Evolutionary conservation across 768 basidiomycete genomes (phyloP).

Genomic region (Agaricus subrufescens): DNA sequence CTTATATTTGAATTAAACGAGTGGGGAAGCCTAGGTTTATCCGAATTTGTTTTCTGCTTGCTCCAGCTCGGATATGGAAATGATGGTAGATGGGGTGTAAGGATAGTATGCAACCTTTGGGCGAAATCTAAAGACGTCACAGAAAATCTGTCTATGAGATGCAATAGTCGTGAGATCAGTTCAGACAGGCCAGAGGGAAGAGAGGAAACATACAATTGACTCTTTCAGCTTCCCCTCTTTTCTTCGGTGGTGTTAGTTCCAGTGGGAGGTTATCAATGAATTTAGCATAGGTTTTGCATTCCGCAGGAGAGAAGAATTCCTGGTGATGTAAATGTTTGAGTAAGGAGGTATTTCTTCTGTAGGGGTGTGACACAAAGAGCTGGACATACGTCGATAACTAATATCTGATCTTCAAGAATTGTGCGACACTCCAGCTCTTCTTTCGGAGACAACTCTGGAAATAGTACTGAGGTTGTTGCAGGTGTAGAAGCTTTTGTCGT

Average conservation of each 20-base stretch:
- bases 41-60: slow-evolving; percentile 17
- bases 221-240: slow-evolving; percentile 66
- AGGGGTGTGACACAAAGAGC: background rate
- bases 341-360: background rate
- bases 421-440: slow-evolving; percentile 37
- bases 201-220: slow-evolving; percentile 53
- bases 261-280: slow-evolving; percentile 58
- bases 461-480: slow-evolving; percentile 18
- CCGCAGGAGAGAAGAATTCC: slow-evolving; percentile 52
- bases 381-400: slow-evolving; percentile 50
- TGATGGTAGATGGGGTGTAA: slow-evolving; percentile 55
- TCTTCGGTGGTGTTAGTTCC: slow-evolving; percentile 66
- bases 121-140: slow-evolving; percentile 58
- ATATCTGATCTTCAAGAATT: slow-evolving; percentile 60
- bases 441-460: slow-evolving; percentile 45
- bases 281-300: slow-evolving; percentile 56
- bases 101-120: slow-evolving; percentile 37
- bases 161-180: background rate
- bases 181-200: background rate
- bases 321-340: slow-evolving; percentile 16
- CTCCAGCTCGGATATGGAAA: slow-evolving; percentile 40
- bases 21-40: slow-evolving; percentile 35
- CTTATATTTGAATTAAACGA: slow-evolving; percentile 74
- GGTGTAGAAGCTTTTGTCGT: background rate
- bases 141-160: slow-evolving; percentile 52